Base-by-base conservation (phyloP, 1,284 basidiomycete species). In the Leccinum fuscescens region DNA sequence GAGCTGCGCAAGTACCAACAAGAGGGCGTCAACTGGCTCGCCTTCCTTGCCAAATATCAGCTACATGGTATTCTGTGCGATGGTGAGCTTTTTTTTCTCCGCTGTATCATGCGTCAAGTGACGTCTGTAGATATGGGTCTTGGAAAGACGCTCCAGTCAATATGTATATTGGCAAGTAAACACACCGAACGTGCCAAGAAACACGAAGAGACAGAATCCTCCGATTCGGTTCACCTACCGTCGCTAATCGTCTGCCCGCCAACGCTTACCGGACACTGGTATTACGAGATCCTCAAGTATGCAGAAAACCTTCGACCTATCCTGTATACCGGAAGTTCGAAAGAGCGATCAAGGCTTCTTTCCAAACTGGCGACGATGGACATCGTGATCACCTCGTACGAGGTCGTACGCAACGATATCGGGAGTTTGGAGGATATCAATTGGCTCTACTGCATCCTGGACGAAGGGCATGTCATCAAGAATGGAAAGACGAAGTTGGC, bases 401-500 rank as follows among this genome's bases (percentile, higher is more conserved):
- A 99, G 74, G 92, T 96, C 12, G 93, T 98, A 31, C 89, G 97
- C 51, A 98, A 98, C 76, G 97, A 99, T 74, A 92, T 98, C 60
- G 77, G 83, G 17, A 87, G 83, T 60, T 80, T 99, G 7, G 83
- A 89, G 66, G 81, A 83, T 55, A 74, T 92, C 63, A 85, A 89
- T 67, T 99, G 94, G 94, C 83, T 97, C 55, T 99, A 98, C 75
- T 98, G 96, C 77, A 91, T 99, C 51, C 84, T 99, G 53, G 97
- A 99, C 73, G 97, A 99, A 78, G 97, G 97, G 0, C 97, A 99
- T 75, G 87, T 98, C 66, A 99, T 99, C 79, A 98, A 98, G 82
- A 98, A 98, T 70, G 89, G 94, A 24, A 98, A 96, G 79, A 98
- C 97, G 29, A 99, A 99, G 76, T 84, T 99, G 54, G 96, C 96